Base-by-base conservation (phyloP, 1,284 basidiomycete species). In the Ganoderma boninense region DNA sequence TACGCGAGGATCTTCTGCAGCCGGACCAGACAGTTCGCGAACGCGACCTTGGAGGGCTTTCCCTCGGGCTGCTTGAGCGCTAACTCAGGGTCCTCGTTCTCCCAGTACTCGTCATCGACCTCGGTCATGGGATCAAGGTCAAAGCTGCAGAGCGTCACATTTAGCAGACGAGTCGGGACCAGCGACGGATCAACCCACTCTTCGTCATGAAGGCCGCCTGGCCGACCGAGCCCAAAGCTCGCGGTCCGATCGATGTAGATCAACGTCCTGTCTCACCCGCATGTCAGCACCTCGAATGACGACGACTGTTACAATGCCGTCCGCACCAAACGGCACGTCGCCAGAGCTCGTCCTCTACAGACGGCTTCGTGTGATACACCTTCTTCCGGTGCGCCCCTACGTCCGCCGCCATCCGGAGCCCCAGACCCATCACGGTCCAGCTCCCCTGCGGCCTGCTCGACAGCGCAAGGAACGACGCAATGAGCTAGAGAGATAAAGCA, bases 71-170 rank as follows among this genome's bases (percentile, higher is more conserved):
- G 88, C 67, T 83, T 77, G 75, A 88, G 89, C 20, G 79, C 82
- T 42, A 79, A 70, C 7, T 83, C 77, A 23, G 82, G 82, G 62
- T 86, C 83, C 0, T 83, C 77, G 68, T 79, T 77, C 38, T 85
- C 84, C 92, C 92, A 93, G 74, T 87, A 91, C 75, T 92, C 92
- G 77, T 95, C 93, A 73, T 93, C 90, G 40, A 91, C 88, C 59
- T 90, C 89, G 1, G 89, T 80, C 0, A 92, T 92, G 32, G 88
- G 84, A 54, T 92, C 90, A 11, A 92, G 81, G 76, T 95, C 92
- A 75, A 90, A 87, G 76, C 88, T 89, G 62, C 56, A 43, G 16
- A 43, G 60, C 23, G 26, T 32, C 43, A 54, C 23, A 35, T n/a
- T 42, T 60, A 43, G 42, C 18, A n/a, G 38, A 57, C 20, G 20